Conservation (phyloP, 257 asterid species). For the Solanum phureja region DNA sequence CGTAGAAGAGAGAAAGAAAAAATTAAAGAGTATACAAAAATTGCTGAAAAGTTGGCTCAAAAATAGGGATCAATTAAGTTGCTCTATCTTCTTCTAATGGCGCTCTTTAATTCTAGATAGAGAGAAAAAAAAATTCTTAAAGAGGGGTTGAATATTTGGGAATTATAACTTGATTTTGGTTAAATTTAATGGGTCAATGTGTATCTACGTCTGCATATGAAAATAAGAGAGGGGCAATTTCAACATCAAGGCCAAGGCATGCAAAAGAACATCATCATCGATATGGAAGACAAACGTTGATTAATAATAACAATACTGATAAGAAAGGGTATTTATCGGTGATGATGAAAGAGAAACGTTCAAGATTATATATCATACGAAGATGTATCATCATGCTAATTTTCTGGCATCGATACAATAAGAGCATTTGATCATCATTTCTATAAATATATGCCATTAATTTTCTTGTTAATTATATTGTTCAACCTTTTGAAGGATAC, state of each 20-base stretch:
- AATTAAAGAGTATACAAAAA: background rate
- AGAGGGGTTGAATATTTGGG: background rate
- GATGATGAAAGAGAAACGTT: conserved; percentile 6
- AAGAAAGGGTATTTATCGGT: background rate
- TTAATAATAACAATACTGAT: background rate
- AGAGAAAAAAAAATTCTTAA: background rate
- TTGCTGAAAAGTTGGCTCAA: background rate
- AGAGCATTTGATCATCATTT: background rate
- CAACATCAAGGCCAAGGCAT: background rate
- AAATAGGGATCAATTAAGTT: background rate
- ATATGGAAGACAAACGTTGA: background rate
- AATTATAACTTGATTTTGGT: background rate
- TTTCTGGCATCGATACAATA: conserved; percentile 16
- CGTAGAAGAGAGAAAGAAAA: background rate
- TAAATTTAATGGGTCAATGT: conserved; percentile 23
- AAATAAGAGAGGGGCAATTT: conserved; percentile 1
- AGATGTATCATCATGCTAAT: conserved; percentile 23
- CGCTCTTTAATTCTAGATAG: background rate
- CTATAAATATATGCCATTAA: background rate
- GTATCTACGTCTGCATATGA: conserved; percentile 1
- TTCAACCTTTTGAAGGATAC: background rate
- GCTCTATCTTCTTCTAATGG: background rate
- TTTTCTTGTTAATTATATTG: background rate
- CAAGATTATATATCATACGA: conserved; percentile 21
- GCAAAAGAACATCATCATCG: background rate